Evolutionary conservation across 2,329 filamentous ascomycete genomes (phyloP).

Genomic region (Epichloe hybrida): DNA sequence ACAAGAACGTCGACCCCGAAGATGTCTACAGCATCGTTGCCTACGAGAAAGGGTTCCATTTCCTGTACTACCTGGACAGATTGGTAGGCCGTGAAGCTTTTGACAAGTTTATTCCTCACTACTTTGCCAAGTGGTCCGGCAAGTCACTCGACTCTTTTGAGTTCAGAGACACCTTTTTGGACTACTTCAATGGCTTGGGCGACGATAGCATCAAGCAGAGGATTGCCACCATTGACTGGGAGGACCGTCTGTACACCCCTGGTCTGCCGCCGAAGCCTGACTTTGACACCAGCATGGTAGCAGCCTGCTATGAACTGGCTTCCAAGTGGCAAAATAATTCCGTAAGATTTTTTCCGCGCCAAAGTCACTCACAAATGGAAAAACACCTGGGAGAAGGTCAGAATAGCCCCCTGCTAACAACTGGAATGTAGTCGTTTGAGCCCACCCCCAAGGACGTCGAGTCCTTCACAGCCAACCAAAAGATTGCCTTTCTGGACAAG

Average conservation of each 20-base stretch:
- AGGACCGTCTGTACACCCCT: conserved; percentile 75
- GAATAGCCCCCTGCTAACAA: conserved; percentile 12
- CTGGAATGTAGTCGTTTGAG: conserved; percentile 34
- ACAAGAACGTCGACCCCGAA: conserved; percentile 86
- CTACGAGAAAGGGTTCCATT: conserved; percentile 94
- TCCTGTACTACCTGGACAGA: conserved; percentile 81
- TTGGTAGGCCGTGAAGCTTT: conserved; percentile 76
- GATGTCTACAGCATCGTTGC: conserved; percentile 88
- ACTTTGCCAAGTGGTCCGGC: conserved; percentile 73
- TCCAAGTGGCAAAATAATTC: conserved; percentile 58
- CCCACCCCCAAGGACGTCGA: conserved; percentile 57
- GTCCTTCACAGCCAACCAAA: conserved; percentile 71
- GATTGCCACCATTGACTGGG: conserved; percentile 71
- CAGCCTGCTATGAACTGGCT: conserved; percentile 71
- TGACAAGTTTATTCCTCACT: conserved; percentile 90
- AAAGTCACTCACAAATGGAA: background rate
- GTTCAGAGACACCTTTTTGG: conserved; percentile 81
- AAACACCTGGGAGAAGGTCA: background rate
- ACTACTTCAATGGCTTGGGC: conserved; percentile 59
- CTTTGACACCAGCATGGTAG: conserved; percentile 79
- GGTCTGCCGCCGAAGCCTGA: conserved; percentile 81
- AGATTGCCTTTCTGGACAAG: conserved; percentile 77
- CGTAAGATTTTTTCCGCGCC: conserved; percentile 25
- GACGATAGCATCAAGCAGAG: conserved; percentile 52
- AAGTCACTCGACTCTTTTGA: conserved; percentile 89